Evolutionary conservation across 768 basidiomycete species (phyloP).

Genomic region (Clathrus columnatus): DNA sequence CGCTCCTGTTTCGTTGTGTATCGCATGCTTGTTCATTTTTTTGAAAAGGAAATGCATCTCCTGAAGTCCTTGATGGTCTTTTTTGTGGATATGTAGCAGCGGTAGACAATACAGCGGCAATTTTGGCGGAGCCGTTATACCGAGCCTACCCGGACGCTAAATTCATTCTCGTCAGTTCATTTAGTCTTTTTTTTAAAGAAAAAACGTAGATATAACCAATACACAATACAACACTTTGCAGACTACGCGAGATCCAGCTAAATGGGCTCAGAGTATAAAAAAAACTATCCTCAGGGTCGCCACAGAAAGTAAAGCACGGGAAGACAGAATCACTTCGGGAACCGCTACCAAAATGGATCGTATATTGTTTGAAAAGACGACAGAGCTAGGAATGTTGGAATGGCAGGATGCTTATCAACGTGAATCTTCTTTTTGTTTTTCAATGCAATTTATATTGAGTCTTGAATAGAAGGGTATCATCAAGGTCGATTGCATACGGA

Average conservation of each 20-base stretch:
- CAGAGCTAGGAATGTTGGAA: neutral
- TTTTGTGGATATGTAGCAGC: neutral
- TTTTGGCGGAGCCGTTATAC: neutral
- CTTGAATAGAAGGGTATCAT: neutral
- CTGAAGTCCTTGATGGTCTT: neutral
- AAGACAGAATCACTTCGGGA: neutral
- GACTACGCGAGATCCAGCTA: neutral
- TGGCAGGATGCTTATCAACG: neutral
- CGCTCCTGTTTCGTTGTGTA: neutral
- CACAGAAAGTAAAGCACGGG: neutral
- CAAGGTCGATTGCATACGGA: neutral
- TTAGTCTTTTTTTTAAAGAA: neutral
- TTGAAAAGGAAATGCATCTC: neutral
- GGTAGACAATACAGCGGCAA: constrained; percentile 5
- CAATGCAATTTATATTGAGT: neutral
- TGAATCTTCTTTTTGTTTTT: no score
- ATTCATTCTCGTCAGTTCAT: neutral
- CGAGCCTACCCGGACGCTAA: constrained; percentile 7
- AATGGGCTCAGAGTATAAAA: constrained; percentile 1
- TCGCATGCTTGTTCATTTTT: neutral
- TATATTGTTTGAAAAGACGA: neutral
- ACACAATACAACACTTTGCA: neutral
- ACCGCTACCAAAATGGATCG: neutral
- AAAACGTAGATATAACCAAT: neutral
- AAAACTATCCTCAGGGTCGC: neutral